A percentile compares a stretch with the other conserved stretches of the same genome.
phyloP scores from a whole-genome alignment of 805 yeast species.

The Hanseniaspora clermontiae region DNA sequence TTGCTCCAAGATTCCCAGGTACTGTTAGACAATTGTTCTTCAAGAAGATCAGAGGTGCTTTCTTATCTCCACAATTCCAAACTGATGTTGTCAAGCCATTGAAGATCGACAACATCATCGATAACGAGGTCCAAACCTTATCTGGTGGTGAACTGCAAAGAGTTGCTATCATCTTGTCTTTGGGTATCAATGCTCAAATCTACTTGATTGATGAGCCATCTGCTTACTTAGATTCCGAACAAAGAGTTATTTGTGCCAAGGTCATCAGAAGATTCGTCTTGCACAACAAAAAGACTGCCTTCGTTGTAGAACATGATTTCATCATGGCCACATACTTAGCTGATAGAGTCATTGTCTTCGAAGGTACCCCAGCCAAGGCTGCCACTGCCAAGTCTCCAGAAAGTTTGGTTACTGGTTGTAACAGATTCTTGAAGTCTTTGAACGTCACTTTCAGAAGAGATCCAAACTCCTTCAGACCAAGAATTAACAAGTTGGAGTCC shows the following conservation, averaged over 20 bases:
- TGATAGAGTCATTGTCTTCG: constrained; percentile 95
- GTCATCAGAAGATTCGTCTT: constrained; percentile 92
- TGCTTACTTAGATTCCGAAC: constrained; percentile 97
- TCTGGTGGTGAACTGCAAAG: constrained; percentile 99
- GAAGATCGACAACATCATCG: constrained; percentile 84
- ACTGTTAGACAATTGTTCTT: constrained; percentile 95
- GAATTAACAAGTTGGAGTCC: constrained; percentile 93
- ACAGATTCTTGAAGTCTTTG: constrained; percentile 88
- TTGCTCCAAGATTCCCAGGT: constrained; percentile 97
- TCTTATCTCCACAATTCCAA: constrained; percentile 93
- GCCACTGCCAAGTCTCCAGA: constrained; percentile 85
- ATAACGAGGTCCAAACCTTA: constrained; percentile 92
- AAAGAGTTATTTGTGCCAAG: constrained; percentile 97
- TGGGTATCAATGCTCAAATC: constrained; percentile 91
- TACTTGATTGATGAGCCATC: constrained; percentile 98
- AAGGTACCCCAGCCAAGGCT: constrained; percentile 79
- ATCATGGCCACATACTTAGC: constrained; percentile 99
- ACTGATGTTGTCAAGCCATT: constrained; percentile 95
- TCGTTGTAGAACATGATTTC: constrained; percentile 98
- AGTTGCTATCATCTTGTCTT: constrained; percentile 90
- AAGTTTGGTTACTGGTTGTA: constrained; percentile 91
- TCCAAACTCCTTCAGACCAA: constrained; percentile 95
- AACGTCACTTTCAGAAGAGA: constrained; percentile 98
- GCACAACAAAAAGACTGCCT: constrained; percentile 97
- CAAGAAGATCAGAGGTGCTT: constrained; percentile 88